These are phyloP conservation scores for Tulasnella sp. DNA, from an alignment of 768 basidiomycete genomes.

Conservation along the genomic window DNA sequence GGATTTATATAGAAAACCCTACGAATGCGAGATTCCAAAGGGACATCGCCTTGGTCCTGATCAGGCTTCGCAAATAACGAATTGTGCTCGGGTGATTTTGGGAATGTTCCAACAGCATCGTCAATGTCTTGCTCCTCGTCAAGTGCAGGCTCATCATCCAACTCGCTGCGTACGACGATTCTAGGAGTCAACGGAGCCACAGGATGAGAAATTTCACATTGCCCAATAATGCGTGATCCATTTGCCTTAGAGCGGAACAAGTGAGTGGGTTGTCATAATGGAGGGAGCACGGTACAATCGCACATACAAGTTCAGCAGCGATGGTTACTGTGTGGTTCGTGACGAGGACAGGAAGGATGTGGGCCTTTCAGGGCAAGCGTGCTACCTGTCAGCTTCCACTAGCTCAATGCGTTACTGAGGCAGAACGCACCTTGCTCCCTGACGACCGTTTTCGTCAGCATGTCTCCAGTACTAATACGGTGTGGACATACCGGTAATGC, in stretches of 20 bases:
- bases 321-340: conserved; percentile 97
- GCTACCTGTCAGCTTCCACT: neutral
- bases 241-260: conserved; percentile 51
- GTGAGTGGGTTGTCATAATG: neutral
- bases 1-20: conserved; percentile 79
- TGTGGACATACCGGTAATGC: conserved; percentile 67
- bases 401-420: neutral
- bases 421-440: conserved; percentile 50
- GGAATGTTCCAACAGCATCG: conserved; percentile 9
- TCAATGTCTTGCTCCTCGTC: conserved; percentile 31
- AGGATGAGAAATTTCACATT: conserved; percentile 93
- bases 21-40: conserved; percentile 56
- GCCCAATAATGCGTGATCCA: conserved; percentile 78
- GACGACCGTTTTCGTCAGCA: neutral
- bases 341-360: conserved; percentile 87
- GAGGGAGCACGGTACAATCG: neutral
- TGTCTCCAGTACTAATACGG: neutral
- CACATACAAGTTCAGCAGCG: conserved; percentile 76
- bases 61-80: conserved; percentile 60
- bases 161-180: neutral
- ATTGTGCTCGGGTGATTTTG: conserved; percentile 52
- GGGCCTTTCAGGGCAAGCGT: conserved; percentile 51
- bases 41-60: conserved; percentile 32
- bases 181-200: conserved; percentile 43
- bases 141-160: neutral